Evolutionary conservation across 2,329 filamentous ascomycete genomes (phyloP), one percentile per base, ranked within the genome.

Genomic region (Malbranchea zuffiana): DNA sequence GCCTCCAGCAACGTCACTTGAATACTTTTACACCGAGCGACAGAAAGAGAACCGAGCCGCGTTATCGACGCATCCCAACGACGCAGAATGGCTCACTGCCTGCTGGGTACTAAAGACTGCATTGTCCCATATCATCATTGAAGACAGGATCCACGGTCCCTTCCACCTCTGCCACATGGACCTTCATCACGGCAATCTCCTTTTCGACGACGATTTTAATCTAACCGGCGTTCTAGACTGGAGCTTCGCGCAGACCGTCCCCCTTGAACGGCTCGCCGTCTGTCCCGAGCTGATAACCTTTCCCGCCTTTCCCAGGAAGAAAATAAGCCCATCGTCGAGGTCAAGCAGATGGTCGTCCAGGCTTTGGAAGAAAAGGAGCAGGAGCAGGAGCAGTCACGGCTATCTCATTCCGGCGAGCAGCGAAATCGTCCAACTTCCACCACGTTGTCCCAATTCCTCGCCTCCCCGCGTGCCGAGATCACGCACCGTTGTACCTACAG

Each of bases 181-280:
- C 41, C 44, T 61, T 3, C 59, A 60, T 47, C 55, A 47, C 41
- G 57, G 58, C 25, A 64, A 66, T 28, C 47, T 66, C 42, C 55
- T 63, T 4, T 63, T 65, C 19, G 61, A 65, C 41, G 42, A 56
- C 12, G 59, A 65, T 30, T 62, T 60, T 44, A 62, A 61, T 42
- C 37, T 62, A 23, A 56, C 47, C 1, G 57, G 52, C 13, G 42
- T 63, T 20, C 48, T 62, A 29, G 57, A 59, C 43, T 63, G 57
- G 59, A 56, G 52, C 32, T 42, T 43, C 35, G 55, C 57, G 5
- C 55, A 57, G 43, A 46, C 50, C 8, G 55, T 49, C 5, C 56
- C 57, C 37, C 40, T 61, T 1, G 57, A 62, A 47, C 54, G 54
- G 34, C 41, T 61, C 23, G 52, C 56, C 3, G 49, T 60, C 32